Percentiles rank a stretch among this genome's conserved stretches.
Evolutionary conservation across 2,329 filamentous ascomycete genomes (phyloP).

Genomic region (Arthrobotrys entomopaga): DNA sequence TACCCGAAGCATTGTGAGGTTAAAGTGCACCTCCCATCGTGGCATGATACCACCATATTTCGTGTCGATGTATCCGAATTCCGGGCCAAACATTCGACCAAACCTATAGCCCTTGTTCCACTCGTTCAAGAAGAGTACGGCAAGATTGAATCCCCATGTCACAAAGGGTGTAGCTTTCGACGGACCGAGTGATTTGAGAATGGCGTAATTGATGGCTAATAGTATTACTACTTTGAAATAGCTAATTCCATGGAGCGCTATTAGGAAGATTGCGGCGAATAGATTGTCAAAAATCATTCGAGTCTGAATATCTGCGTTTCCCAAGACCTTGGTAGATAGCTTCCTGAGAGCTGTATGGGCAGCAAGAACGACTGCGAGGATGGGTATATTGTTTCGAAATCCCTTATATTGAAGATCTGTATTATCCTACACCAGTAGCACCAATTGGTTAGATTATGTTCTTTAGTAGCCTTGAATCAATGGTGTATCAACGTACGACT

Average conservation of each 20-base stretch:
- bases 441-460: not conserved
- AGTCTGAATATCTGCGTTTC: constrained; percentile 63
- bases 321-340: constrained; percentile 69
- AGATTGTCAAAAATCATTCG: constrained; percentile 82
- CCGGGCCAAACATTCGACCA: constrained; percentile 66
- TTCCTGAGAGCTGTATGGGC: constrained; percentile 55
- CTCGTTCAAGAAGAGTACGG: constrained; percentile 88
- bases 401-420: constrained; percentile 87
- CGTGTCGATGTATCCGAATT: constrained; percentile 74
- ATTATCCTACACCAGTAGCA: constrained; percentile 72
- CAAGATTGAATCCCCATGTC: constrained; percentile 92
- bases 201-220: constrained; percentile 80
- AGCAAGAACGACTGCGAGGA: constrained; percentile 75
- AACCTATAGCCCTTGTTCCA: constrained; percentile 80
- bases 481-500: constrained; percentile 71
- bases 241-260: constrained; percentile 84
- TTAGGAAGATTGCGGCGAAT: constrained; percentile 82
- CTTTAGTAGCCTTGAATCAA: not conserved
- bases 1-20: constrained; percentile 88
- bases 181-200: constrained; percentile 63
- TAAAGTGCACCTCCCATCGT: constrained; percentile 97
- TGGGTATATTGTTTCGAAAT: constrained; percentile 87
- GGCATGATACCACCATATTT: constrained; percentile 80
- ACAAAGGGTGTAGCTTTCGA: constrained; percentile 73
- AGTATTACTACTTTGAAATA: constrained; percentile 83